A percentile compares a stretch with the other conserved stretches of the same genome.
These are phyloP conservation scores for Phyllosticta citrichinensis DNA, from an alignment of 2,329 filamentous ascomycete species.

Conservation along the genomic window DNA sequence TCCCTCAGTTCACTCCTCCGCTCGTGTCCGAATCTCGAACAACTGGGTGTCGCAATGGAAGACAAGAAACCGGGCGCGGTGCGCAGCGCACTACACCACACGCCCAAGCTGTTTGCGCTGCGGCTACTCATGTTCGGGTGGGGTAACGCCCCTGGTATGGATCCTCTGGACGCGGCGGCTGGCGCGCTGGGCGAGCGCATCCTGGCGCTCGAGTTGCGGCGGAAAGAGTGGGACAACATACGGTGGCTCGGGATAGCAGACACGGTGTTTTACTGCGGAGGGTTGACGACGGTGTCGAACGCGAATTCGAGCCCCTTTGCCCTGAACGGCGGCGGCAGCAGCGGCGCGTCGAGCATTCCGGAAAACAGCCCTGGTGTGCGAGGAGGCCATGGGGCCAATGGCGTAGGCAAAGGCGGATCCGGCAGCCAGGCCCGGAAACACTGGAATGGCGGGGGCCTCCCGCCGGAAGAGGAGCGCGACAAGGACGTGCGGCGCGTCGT, in stretches of 20 bases:
- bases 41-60: slow-evolving; percentile 46
- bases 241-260: slow-evolving; percentile 32
- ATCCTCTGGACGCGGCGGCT: slow-evolving; percentile 20
- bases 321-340: slow-evolving; percentile 10
- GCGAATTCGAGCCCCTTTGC: not conserved
- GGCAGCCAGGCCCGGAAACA: not conserved
- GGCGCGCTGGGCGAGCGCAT: slow-evolving; percentile 24
- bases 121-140: slow-evolving; percentile 27
- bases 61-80: slow-evolving; percentile 38
- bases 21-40: slow-evolving; percentile 47
- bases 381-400: not conserved
- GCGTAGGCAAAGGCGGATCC: not conserved
- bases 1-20: slow-evolving; percentile 43
- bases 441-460: not conserved
- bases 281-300: slow-evolving; percentile 16
- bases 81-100: slow-evolving; percentile 25
- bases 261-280: slow-evolving; percentile 28
- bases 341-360: not conserved
- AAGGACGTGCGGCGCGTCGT: slow-evolving; percentile 18
- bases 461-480: slow-evolving; percentile 4
- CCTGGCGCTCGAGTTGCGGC: slow-evolving; percentile 24
- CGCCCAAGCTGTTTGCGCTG: slow-evolving; percentile 31
- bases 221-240: slow-evolving; percentile 24
- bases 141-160: slow-evolving; percentile 22
- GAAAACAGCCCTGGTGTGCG: slow-evolving; percentile 11